Base-by-base conservation (phyloP, 2,329 filamentous ascomycete species). In the Trichoderma koningiopsis region DNA sequence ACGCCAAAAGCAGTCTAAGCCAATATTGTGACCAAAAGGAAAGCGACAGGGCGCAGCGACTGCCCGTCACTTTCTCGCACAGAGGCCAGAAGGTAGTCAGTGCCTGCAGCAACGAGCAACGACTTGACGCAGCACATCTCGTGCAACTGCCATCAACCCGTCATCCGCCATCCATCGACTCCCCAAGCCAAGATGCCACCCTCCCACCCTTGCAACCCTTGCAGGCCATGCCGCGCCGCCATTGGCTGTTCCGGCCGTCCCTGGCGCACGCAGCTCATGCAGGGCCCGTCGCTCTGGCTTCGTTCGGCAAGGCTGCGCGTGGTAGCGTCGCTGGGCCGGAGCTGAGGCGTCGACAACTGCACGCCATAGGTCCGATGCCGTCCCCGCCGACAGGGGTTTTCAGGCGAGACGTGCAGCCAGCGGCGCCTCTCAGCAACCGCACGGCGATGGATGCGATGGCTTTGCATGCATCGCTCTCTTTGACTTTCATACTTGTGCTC, bases 271-370 rank as follows among this genome's bases (percentile, higher is more conserved):
- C 61, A 57, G 68, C 49, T 59, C 37, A 68, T 70, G 69, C 69
- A 70, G 58, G 65, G 58, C 69, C 65, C 69, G 35, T 70, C 59
- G 24, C 40, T 47, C 29, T 63, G 69, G 58, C 69, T 29, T 66
- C 65, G 65, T 70, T 70, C 61, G 69, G 69, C 65, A 70, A 70
- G 69, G 69, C 69, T 70, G 53, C 63, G 69, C 27, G 57, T 62
- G 37, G 68, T 70, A 70, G 68, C 68, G 68, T 61, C 56, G 59
- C 60, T 59, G 69, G 58, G 57, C 69, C 27, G 53, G 56, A 70
- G 69, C 69, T 70, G 69, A 70, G 49, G 61, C 65, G 40, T 68
- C 40, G 69, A 60, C 37, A 43, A n/a, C 64, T 68, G 65, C 69
- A 64, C 58, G 65, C 69, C 64, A 70, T 70, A 70, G 69, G 69